A percentile compares a stretch with the other conserved stretches of the same genome.
These are phyloP conservation scores for Melanogaster broomeanus DNA, from an alignment of 768 basidiomycete genomes.

Conservation along the genomic window DNA sequence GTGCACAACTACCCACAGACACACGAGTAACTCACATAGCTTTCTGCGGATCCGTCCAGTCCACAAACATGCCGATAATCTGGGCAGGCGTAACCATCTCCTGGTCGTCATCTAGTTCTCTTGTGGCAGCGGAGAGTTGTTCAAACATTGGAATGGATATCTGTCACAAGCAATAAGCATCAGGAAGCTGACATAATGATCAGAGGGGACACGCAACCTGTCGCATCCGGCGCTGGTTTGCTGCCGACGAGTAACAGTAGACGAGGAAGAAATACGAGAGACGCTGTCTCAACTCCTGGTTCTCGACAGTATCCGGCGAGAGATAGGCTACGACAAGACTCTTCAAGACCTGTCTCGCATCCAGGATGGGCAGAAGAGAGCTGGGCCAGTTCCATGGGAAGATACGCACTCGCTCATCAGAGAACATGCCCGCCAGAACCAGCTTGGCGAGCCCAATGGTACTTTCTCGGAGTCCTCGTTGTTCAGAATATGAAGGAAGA, in stretches of 20 bases:
- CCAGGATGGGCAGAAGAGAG: background rate
- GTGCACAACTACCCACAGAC: background rate
- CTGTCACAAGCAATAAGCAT: slow-evolving; percentile 36
- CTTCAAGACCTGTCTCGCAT: slow-evolving; percentile 41
- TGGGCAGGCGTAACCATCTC: slow-evolving; percentile 74
- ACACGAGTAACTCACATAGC: slow-evolving; percentile 46
- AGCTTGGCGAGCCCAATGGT: slow-evolving; percentile 84
- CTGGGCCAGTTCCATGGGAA: background rate
- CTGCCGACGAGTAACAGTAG: slow-evolving; percentile 78
- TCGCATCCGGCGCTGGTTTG: slow-evolving; percentile 75
- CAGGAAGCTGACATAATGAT: background rate
- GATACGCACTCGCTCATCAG: slow-evolving; percentile 62
- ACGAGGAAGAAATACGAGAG: slow-evolving; percentile 84
- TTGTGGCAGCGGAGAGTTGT: slow-evolving; percentile 55
- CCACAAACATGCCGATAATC: slow-evolving; percentile 76
- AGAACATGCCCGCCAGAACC: slow-evolving; percentile 72
- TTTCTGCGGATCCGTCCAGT: slow-evolving; percentile 88
- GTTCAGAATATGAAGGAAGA: slow-evolving; percentile 55
- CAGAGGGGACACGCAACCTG: slow-evolving; percentile 46
- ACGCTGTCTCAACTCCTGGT: slow-evolving; percentile 84
- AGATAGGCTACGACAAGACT: slow-evolving; percentile 64
- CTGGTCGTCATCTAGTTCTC: slow-evolving; percentile 69
- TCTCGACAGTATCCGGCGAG: slow-evolving; percentile 77
- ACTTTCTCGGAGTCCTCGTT: slow-evolving; percentile 61
- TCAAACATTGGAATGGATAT: slow-evolving; percentile 72